A percentile compares a stretch with the other conserved stretches of the same genome.
These are phyloP conservation scores for Salvia miltiorrhiza DNA, from an alignment of 257 asterid genomes.

Conservation along the genomic window DNA sequence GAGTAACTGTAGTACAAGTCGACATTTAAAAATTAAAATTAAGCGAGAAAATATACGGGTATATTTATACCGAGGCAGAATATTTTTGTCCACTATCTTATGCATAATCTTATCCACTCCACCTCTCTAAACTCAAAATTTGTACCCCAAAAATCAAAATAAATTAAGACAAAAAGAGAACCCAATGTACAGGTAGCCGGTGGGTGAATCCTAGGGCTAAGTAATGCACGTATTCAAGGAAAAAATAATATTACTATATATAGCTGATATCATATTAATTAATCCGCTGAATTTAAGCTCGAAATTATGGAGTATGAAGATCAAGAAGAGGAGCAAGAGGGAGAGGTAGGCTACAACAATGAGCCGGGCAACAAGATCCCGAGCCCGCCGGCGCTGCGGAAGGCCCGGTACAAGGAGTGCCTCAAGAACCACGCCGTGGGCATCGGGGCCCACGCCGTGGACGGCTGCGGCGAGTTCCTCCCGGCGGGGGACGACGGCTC, in stretches of 20 bases:
- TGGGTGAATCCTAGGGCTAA: constrained; percentile 24
- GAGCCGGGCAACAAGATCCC: constrained; percentile 27
- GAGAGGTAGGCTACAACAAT: constrained; percentile 20
- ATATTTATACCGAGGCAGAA: constrained; percentile 4
- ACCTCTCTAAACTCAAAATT: constrained; percentile 24
- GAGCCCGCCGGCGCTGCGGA: constrained; percentile 23
- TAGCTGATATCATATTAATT: constrained; percentile 18
- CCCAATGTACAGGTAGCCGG: constrained; percentile 24
- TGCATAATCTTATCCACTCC: constrained; percentile 38
- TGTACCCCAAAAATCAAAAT: not conserved
- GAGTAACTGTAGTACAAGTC: too few species aligned
- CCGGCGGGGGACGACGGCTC: constrained; percentile 72
- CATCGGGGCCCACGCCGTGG: constrained; percentile 70
- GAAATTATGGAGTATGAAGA: constrained; percentile 58
- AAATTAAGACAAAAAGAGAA: not conserved
- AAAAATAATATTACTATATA: constrained; percentile 20
- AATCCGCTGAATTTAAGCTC: constrained; percentile 10
- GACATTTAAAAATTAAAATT: too few species aligned
- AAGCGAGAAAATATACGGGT: not conserved
- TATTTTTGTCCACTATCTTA: constrained; percentile 29
- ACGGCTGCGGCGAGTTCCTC: constrained; percentile 81
- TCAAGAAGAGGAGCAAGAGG: constrained; percentile 54
- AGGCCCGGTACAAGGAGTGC: constrained; percentile 60
- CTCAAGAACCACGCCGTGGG: constrained; percentile 73
- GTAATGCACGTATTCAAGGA: constrained; percentile 19